Evolutionary conservation across 352 stramenopile species (phyloP).

Genomic region (Phytopythium mirpurense): DNA sequence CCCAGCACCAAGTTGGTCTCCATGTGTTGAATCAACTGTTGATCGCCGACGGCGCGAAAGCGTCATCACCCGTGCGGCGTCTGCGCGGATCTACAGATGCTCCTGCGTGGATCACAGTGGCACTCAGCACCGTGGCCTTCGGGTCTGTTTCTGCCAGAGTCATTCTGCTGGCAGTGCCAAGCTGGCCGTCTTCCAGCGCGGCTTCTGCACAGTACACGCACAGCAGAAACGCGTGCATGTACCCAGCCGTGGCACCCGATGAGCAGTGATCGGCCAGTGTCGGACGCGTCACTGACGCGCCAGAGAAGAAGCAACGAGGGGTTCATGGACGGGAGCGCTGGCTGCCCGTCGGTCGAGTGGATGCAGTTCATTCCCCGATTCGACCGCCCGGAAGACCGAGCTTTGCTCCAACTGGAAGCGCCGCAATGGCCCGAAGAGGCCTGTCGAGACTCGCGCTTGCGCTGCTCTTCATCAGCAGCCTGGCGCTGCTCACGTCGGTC

Average conservation of each 20-base stretch:
- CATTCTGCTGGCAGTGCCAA: too few species aligned
- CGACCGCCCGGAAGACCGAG: not conserved
- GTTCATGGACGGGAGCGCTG: too few species aligned
- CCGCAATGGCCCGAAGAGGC: not conserved
- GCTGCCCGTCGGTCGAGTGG: not conserved
- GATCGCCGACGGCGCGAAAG: not conserved
- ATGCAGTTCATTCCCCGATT: not conserved
- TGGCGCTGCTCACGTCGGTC: constrained; percentile 6
- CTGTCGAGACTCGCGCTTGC: not conserved
- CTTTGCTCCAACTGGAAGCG: not conserved
- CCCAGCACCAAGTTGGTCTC: too few species aligned
- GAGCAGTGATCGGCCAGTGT: not conserved
- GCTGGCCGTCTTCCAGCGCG: too few species aligned
- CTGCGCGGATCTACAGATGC: too few species aligned
- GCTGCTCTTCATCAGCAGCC: constrained; percentile 1
- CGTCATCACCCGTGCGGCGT: too few species aligned
- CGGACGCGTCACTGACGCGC: too few species aligned
- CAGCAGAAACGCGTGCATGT: too few species aligned
- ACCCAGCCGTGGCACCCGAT: not conserved
- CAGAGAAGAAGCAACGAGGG: not conserved
- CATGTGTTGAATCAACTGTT: too few species aligned
- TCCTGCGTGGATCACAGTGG: not conserved
- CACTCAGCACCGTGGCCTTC: not conserved
- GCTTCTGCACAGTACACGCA: too few species aligned
- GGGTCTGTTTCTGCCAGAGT: not conserved